phyloP scores from a whole-genome alignment of 495 filamentous ascomycete genomes.

The Neurospora sp. region DNA sequence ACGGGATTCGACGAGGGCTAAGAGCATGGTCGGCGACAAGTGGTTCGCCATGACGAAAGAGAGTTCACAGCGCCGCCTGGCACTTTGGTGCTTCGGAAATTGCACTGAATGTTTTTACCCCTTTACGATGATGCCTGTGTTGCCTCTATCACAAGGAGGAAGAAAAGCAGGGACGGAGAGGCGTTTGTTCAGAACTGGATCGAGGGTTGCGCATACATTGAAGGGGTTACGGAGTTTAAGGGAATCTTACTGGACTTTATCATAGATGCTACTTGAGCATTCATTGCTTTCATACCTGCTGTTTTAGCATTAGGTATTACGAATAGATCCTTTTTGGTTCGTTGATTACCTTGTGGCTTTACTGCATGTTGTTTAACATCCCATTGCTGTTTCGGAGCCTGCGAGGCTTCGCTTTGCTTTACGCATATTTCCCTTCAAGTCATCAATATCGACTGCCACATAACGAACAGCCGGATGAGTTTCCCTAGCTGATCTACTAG shows the following conservation, averaged over 20 bases:
- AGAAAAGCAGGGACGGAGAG: not conserved
- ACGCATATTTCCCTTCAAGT: not conserved
- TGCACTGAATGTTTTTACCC: not conserved
- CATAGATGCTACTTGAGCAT: not conserved
- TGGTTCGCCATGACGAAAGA: not conserved
- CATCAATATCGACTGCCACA: not conserved
- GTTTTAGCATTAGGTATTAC: not conserved
- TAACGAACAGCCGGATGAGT: not conserved
- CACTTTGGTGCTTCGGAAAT: not conserved
- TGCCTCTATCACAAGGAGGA: not conserved
- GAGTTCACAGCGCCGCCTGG: not conserved
- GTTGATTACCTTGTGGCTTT: not conserved
- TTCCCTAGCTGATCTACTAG: not conserved
- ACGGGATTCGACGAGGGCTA: not conserved
- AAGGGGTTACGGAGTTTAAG: not conserved
- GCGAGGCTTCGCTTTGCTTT: not conserved
- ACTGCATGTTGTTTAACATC: not conserved
- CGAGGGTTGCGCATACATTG: not conserved
- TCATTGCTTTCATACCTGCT: not conserved
- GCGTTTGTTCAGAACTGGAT: not conserved
- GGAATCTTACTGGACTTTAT: not conserved
- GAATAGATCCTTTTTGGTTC: not conserved
- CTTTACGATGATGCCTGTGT: not conserved
- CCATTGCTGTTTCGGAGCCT: not conserved
- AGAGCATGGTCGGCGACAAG: not conserved